Evolutionary conservation across 2,329 filamentous ascomycete species (phyloP).

Genomic region (Hymenoscyphus fraxineus): DNA sequence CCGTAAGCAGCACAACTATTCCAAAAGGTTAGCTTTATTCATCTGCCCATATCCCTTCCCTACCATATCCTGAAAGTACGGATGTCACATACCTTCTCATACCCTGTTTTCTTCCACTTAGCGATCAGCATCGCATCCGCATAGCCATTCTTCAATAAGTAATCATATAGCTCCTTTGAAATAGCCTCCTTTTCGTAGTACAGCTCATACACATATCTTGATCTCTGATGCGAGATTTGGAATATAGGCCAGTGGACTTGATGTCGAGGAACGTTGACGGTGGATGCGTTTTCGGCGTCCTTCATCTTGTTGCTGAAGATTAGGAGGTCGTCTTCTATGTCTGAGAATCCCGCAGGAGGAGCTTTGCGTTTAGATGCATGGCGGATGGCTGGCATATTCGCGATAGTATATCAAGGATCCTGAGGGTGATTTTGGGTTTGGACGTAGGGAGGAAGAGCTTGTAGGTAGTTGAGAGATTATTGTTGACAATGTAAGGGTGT

Average conservation of each 20-base stretch:
- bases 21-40: constrained; percentile 9
- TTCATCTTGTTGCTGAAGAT: constrained; percentile 91
- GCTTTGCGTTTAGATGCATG: constrained; percentile 74
- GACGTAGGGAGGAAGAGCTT: not conserved
- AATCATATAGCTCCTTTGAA: constrained; percentile 87
- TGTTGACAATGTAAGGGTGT: not conserved
- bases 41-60: not conserved
- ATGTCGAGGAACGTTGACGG: constrained; percentile 73
- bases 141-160: constrained; percentile 93
- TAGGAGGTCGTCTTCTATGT: constrained; percentile 82
- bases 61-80: not conserved
- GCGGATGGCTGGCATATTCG: constrained; percentile 70
- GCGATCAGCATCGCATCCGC: constrained; percentile 94
- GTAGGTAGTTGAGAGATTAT: not conserved
- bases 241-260: constrained; percentile 97
- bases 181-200: constrained; percentile 99
- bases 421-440: not conserved
- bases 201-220: constrained; percentile 90
- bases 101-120: constrained; percentile 99
- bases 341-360: constrained; percentile 80
- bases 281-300: constrained; percentile 87
- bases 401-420: not conserved
- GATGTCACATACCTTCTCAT: constrained; percentile 72
- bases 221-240: constrained; percentile 91
- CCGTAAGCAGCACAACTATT: constrained; percentile 82